phyloP scores from a whole-genome alignment of 805 yeast species.

The Ogataea methylovora region DNA sequence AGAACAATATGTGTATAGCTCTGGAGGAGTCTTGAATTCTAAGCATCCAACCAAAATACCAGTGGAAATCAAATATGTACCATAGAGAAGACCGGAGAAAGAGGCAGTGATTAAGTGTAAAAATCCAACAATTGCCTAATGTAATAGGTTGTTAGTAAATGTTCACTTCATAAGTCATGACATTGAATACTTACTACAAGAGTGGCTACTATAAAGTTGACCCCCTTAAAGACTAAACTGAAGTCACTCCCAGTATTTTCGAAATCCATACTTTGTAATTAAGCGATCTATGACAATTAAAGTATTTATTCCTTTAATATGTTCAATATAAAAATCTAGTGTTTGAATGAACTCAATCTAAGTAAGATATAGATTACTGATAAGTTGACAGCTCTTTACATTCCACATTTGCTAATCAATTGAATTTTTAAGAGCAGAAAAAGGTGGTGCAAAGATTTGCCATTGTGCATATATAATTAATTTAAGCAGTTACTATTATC shows the following conservation, averaged over 20 bases:
- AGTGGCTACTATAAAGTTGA: constrained; percentile 49
- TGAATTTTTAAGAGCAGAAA: no score
- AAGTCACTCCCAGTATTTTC: constrained; percentile 35
- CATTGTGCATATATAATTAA: no score
- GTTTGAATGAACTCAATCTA: no score
- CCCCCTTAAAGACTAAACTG: constrained; percentile 37
- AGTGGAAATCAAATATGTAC: constrained; percentile 47
- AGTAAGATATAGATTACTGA: no score
- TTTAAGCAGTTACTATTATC: no score
- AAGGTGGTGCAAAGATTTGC: no score
- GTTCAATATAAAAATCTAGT: no score
- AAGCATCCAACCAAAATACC: constrained; percentile 47
- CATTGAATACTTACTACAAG: constrained; percentile 34
- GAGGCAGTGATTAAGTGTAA: background rate
- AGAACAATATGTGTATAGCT: constrained; percentile 58
- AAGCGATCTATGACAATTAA: no score
- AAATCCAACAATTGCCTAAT: no score
- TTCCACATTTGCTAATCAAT: no score
- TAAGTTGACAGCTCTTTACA: no score
- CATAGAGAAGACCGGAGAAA: constrained; percentile 41
- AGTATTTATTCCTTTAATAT: constrained; percentile 2
- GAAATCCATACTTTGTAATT: constrained; percentile 29
- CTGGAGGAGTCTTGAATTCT: constrained; percentile 43
- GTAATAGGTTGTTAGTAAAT: background rate
- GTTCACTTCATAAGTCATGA: background rate